Conservation (phyloP, 140 eudicot genomes). For the Oenanthe javanica region DNA sequence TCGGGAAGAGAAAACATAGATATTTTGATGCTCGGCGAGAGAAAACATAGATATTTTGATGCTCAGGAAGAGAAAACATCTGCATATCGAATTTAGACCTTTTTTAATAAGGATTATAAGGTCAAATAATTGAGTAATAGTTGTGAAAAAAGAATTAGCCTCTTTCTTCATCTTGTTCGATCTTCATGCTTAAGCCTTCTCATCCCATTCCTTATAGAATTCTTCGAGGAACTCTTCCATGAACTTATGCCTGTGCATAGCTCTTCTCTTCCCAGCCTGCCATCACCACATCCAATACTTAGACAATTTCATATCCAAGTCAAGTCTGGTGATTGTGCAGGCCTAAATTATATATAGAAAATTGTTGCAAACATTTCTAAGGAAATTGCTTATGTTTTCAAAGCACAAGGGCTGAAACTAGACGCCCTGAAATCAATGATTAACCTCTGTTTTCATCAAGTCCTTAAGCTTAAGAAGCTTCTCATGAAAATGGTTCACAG, state of each 20-base stretch:
- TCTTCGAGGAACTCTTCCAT: slow-evolving; percentile 81
- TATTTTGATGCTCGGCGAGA: background rate
- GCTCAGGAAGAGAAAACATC: background rate
- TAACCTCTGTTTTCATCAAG: slow-evolving; percentile 86
- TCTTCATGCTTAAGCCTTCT: slow-evolving; percentile 43
- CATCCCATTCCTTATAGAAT: slow-evolving; percentile 84
- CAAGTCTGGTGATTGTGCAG: background rate
- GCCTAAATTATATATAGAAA: background rate
- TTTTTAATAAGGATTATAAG: background rate
- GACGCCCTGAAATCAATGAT: background rate
- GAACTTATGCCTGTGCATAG: slow-evolving; percentile 80
- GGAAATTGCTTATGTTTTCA: background rate
- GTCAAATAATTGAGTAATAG: background rate
- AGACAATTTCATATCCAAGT: background rate
- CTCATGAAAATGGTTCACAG: slow-evolving; percentile 89
- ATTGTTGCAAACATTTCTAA: background rate
- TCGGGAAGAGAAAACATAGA: too few species aligned
- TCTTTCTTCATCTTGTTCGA: background rate
- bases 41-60: background rate
- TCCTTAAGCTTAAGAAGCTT: slow-evolving; percentile 87
- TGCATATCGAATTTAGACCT: background rate
- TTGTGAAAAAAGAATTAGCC: background rate
- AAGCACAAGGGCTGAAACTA: background rate
- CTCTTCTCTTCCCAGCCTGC: slow-evolving; percentile 81
- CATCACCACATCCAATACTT: background rate